Evolutionary conservation across 805 yeast species (phyloP).

Genomic region (Zygoascus flipseniorum): DNA sequence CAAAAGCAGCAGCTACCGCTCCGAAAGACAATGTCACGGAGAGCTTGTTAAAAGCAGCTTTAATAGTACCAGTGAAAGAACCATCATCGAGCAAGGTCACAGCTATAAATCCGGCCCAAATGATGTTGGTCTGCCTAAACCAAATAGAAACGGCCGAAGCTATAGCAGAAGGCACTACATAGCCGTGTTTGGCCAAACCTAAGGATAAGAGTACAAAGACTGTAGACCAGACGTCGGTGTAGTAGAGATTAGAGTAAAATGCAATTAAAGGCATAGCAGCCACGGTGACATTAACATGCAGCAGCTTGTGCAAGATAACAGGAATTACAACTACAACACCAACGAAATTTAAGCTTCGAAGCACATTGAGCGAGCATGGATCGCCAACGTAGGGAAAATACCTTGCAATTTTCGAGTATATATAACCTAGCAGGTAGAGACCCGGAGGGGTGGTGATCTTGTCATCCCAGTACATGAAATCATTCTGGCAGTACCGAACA

Average conservation of each 20-base stretch:
- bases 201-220: slow-evolving; percentile 51
- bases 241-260: slow-evolving; percentile 68
- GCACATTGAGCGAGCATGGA: slow-evolving; percentile 1
- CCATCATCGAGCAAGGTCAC: slow-evolving; percentile 33
- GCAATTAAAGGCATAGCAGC: slow-evolving; percentile 61
- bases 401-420: slow-evolving; percentile 15
- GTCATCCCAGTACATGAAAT: slow-evolving; percentile 67
- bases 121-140: slow-evolving; percentile 85
- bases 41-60: background rate
- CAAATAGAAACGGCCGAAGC: slow-evolving; percentile 55
- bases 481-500: slow-evolving; percentile 49
- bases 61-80: slow-evolving; percentile 1
- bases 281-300: slow-evolving; percentile 18
- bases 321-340: slow-evolving; percentile 30
- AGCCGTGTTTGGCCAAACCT: slow-evolving; percentile 21
- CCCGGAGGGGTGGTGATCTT: slow-evolving; percentile 98
- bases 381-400: slow-evolving; percentile 27
- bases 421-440: slow-evolving; percentile 46
- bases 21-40: slow-evolving; percentile 21
- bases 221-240: slow-evolving; percentile 92
- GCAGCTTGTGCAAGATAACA: slow-evolving; percentile 31
- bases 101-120: slow-evolving; percentile 68
- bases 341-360: slow-evolving; percentile 53
- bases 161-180: slow-evolving; percentile 35
- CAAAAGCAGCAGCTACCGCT: slow-evolving; percentile 46